Conservation (phyloP, 768 basidiomycete species). For the Boletus huronensis region DNA sequence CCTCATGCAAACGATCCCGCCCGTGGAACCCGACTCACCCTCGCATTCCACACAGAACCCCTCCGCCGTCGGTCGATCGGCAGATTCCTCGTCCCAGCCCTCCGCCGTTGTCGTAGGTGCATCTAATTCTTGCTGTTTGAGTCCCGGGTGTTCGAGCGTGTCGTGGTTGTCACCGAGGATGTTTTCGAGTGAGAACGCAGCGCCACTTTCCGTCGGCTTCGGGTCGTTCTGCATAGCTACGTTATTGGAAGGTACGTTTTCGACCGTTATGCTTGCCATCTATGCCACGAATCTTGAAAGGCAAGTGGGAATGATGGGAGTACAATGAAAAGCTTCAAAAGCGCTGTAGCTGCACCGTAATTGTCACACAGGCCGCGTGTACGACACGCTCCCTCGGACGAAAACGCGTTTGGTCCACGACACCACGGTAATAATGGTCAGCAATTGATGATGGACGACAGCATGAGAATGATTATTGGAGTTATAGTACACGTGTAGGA, state of each 20-base stretch:
- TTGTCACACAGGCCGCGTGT: slow-evolving; percentile 28
- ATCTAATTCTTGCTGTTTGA: slow-evolving; percentile 33
- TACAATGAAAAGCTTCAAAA: slow-evolving; percentile 7
- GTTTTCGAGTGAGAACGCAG: slow-evolving; percentile 59
- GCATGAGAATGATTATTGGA: slow-evolving; percentile 5
- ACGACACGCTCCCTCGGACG: slow-evolving; percentile 5
- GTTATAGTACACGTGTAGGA: slow-evolving; percentile 18
- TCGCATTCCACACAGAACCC: slow-evolving; percentile 85
- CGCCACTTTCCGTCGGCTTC: slow-evolving; percentile 5
- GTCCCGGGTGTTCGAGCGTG: slow-evolving; percentile 50
- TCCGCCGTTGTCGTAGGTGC: slow-evolving; percentile 36
- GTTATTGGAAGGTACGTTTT: slow-evolving; percentile 16
- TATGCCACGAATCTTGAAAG: not conserved
- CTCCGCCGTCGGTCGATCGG: slow-evolving; percentile 43
- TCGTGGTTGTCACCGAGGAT: slow-evolving; percentile 67
- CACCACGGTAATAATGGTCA: not conserved
- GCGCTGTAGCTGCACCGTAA: slow-evolving; percentile 4
- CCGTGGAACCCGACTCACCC: slow-evolving; percentile 43
- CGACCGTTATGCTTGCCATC: slow-evolving; percentile 23
- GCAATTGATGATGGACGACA: not conserved
- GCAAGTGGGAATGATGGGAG: slow-evolving; percentile 4
- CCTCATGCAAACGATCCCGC: not conserved
- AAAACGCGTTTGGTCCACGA: not conserved
- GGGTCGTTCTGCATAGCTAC: slow-evolving; percentile 9
- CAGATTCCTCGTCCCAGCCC: slow-evolving; percentile 69